These are phyloP conservation scores for Phytopythium ostracodes DNA, from an alignment of 352 stramenopile species.

Conservation along the genomic window DNA sequence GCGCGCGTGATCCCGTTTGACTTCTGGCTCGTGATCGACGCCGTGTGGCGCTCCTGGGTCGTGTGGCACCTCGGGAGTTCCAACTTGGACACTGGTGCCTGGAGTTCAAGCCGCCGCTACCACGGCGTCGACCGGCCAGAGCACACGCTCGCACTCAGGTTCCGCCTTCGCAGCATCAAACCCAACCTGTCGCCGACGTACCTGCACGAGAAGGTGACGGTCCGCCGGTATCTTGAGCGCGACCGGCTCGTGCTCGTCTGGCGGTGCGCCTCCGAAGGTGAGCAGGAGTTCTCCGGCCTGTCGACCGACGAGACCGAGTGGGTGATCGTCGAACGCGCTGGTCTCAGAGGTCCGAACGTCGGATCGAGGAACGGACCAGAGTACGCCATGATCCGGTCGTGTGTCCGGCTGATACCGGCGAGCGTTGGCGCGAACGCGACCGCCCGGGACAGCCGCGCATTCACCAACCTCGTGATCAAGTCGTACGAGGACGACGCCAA, in stretches of 20 bases:
- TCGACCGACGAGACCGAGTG: constrained; percentile 28
- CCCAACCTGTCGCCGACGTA: constrained; percentile 12
- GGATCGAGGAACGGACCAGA: not conserved
- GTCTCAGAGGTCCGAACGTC: not conserved
- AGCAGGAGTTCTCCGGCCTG: constrained; percentile 24
- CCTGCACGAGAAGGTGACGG: constrained; percentile 29
- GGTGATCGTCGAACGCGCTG: constrained; percentile 22
- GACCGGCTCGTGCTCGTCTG: constrained; percentile 27
- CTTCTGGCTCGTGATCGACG: constrained; percentile 18
- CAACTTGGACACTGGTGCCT: constrained; percentile 9
- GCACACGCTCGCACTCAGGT: constrained; percentile 32
- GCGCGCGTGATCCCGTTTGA: constrained; percentile 25
- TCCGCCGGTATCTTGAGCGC: constrained; percentile 30
- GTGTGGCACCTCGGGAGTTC: constrained; percentile 29
- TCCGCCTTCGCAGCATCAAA: constrained; percentile 15
- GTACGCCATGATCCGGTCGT: constrained; percentile 23
- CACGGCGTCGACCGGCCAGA: constrained; percentile 22
- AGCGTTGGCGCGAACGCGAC: constrained; percentile 7
- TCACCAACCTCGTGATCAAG: constrained; percentile 28
- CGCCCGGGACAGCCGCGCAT: constrained; percentile 5
- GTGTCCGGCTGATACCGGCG: constrained; percentile 22
- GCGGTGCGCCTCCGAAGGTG: constrained; percentile 25
- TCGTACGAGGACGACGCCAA: constrained; percentile 37
- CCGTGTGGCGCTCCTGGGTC: constrained; percentile 28
- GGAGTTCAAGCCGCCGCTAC: constrained; percentile 15